phyloP scores from a whole-genome alignment of 1,284 basidiomycete genomes.

The Cryptococcus jaspeensis region DNA sequence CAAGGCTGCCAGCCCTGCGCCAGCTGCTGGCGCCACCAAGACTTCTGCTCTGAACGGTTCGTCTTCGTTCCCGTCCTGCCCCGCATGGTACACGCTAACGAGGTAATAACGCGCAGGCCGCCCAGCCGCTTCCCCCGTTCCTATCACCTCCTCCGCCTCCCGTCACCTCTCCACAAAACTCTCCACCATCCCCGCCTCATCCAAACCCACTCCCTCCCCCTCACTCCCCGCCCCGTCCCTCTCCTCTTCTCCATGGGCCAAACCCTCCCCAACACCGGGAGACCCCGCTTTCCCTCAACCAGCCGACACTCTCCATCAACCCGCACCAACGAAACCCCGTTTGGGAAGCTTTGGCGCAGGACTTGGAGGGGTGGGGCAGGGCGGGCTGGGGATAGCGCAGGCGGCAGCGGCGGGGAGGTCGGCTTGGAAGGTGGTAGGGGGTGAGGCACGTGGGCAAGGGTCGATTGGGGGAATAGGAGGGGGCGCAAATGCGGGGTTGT shows the following conservation, averaged over 20 bases:
- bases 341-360: background rate
- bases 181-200: constrained; percentile 55
- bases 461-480: no score
- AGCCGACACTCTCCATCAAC: constrained; percentile 26
- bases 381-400: constrained; percentile 27
- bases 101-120: constrained; percentile 30
- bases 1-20: constrained; percentile 60
- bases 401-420: constrained; percentile 18
- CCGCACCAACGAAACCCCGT: constrained; percentile 26
- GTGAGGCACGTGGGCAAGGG: constrained; percentile 19
- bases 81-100: background rate
- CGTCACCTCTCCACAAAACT: constrained; percentile 80
- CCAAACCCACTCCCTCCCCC: constrained; percentile 35
- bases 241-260: constrained; percentile 47
- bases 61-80: constrained; percentile 4
- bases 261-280: constrained; percentile 20
- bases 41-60: constrained; percentile 24
- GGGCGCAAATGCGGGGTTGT: constrained; percentile 18
- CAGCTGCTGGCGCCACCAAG: constrained; percentile 24
- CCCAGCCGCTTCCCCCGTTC: constrained; percentile 52
- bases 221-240: constrained; percentile 28
- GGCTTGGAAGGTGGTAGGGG: constrained; percentile 20
- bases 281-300: background rate
- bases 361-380: background rate
- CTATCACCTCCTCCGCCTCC: constrained; percentile 61